phyloP scores from a whole-genome alignment of 2,329 filamentous ascomycete genomes.

The Gremmenia infestans region DNA sequence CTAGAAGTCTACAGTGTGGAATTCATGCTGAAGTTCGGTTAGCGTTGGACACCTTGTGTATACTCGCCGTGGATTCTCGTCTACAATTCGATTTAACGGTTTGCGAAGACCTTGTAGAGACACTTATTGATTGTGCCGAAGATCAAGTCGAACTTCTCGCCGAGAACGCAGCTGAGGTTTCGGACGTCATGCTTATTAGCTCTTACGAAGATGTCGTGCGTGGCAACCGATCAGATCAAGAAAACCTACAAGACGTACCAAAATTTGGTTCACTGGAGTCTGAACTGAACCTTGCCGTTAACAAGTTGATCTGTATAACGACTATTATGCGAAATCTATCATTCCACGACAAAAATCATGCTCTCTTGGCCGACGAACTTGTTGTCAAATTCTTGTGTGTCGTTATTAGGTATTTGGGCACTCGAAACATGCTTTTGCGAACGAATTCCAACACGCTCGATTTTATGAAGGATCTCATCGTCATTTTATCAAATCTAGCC shows the following conservation, averaged over 20 bases:
- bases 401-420: constrained; percentile 81
- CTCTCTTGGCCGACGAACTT: constrained; percentile 65
- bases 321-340: constrained; percentile 91
- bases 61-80: constrained; percentile 54
- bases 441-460: constrained; percentile 82
- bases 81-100: constrained; percentile 62
- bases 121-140: constrained; percentile 84
- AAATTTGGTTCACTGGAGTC: constrained; percentile 73
- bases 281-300: constrained; percentile 79
- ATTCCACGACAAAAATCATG: constrained; percentile 75
- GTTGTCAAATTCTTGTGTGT: constrained; percentile 81
- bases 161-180: constrained; percentile 79
- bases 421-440: constrained; percentile 78
- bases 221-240: constrained; percentile 68
- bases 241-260: constrained; percentile 65
- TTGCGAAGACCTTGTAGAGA: constrained; percentile 86
- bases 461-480: constrained; percentile 93
- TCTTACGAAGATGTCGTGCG: constrained; percentile 86
- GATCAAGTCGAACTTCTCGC: constrained; percentile 80
- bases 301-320: constrained; percentile 83
- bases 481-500: constrained; percentile 84
- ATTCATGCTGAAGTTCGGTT: constrained; percentile 86
- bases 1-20: constrained; percentile 82
- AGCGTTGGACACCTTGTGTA: constrained; percentile 77
- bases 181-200: constrained; percentile 75